phyloP scores from a whole-genome alignment of 345 rosid genomes.

The Diplotaxis tenuifolia region DNA sequence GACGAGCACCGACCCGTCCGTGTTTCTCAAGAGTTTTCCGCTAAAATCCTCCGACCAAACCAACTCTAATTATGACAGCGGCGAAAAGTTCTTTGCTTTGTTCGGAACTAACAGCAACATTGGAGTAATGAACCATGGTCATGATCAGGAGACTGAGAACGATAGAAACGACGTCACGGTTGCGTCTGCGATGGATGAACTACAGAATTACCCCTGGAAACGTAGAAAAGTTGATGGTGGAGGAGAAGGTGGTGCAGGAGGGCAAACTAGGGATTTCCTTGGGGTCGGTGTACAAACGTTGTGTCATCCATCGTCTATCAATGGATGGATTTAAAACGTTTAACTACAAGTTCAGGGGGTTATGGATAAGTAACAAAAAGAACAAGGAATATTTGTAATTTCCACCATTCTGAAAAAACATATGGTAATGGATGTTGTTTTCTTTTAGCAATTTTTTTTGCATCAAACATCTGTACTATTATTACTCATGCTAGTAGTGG shows the following conservation, averaged over 20 bases:
- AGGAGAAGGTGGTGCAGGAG: constrained; percentile 43
- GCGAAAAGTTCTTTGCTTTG: constrained; percentile 51
- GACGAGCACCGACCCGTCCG: constrained; percentile 29
- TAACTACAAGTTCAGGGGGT: not conserved
- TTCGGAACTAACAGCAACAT: constrained; percentile 30
- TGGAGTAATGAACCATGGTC: constrained; percentile 18
- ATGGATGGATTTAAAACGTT: constrained; percentile 57
- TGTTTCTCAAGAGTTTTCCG: constrained; percentile 55
- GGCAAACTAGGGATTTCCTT: constrained; percentile 90
- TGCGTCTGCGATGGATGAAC: constrained; percentile 43
- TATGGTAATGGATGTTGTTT: constrained; percentile 16
- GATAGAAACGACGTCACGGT: constrained; percentile 37
- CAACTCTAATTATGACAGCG: constrained; percentile 34
- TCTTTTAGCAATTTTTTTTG: constrained; percentile 24
- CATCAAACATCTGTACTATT: too few relatives aligned
- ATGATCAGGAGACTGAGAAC: constrained; percentile 38
- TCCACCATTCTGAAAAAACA: constrained; percentile 30
- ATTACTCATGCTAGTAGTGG: too few relatives aligned
- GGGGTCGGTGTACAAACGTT: constrained; percentile 78
- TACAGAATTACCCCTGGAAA: constrained; percentile 59
- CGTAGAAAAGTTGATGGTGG: constrained; percentile 45
- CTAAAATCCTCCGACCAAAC: constrained; percentile 40
- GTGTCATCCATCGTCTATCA: constrained; percentile 46
- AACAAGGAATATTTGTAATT: constrained; percentile 26
- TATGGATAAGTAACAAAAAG: constrained; percentile 17